phyloP scores from a whole-genome alignment of 768 basidiomycete genomes.

The Agaricus sinodeliciosus region DNA sequence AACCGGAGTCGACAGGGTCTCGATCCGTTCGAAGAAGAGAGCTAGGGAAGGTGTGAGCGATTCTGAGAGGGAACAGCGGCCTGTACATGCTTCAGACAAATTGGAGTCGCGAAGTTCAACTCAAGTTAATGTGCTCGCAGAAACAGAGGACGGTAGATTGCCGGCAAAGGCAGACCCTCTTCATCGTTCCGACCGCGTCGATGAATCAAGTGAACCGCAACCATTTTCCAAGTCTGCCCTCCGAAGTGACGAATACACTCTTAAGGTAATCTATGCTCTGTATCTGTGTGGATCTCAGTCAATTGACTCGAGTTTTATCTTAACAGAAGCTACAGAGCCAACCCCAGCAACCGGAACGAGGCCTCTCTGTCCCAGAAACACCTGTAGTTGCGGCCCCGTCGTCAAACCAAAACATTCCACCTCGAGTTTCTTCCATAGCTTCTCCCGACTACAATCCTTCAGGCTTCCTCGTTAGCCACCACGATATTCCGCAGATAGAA shows the following conservation, averaged over 20 bases:
- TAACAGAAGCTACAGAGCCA: not conserved
- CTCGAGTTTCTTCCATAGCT: not conserved
- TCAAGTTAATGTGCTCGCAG: not conserved
- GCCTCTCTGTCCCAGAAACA: not conserved
- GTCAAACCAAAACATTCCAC: not conserved
- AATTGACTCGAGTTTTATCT: not conserved
- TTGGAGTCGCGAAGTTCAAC: not conserved
- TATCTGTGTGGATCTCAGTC: not conserved
- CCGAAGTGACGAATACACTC: conserved; percentile 3
- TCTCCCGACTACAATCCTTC: not conserved
- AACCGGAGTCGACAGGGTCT: not conserved
- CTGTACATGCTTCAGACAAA: not conserved
- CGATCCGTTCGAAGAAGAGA: not conserved
- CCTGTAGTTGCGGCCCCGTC: not conserved
- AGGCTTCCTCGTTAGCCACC: not conserved
- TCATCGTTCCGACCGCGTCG: not conserved
- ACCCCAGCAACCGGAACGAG: not conserved
- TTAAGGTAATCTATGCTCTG: not conserved
- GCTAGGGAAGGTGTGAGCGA: conserved; percentile 3
- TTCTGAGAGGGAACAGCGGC: conserved; percentile 5
- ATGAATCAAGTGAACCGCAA: not conserved
- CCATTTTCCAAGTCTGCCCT: not conserved
- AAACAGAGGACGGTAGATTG: not conserved
- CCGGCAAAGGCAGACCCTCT: not conserved
- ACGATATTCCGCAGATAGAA: not conserved